Conservation (phyloP, 345 rosid genomes). For the Lepidium didymum region DNA sequence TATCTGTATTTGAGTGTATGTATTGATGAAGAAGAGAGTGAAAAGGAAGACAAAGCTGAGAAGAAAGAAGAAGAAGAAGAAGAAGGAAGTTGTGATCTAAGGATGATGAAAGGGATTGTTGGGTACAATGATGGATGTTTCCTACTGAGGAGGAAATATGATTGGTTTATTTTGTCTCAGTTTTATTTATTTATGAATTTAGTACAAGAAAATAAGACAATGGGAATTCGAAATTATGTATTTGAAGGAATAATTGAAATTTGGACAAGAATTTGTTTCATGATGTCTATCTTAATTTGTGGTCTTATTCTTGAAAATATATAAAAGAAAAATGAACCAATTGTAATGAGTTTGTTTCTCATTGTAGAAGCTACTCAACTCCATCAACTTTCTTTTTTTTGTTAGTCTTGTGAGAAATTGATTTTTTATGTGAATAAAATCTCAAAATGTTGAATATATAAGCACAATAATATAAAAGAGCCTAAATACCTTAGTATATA, state of each 20-base stretch:
- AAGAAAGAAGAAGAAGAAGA: constrained; percentile 38
- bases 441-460: neutral
- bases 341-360: neutral
- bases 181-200: neutral
- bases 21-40: no score
- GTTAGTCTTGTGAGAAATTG: neutral
- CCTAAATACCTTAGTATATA: neutral
- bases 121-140: constrained; percentile 97
- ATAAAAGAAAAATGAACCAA: neutral
- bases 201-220: neutral
- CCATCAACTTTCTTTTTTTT: neutral
- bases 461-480: neutral
- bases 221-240: neutral
- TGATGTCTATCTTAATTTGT: neutral
- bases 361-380: constrained; percentile 14
- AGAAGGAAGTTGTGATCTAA: constrained; percentile 6
- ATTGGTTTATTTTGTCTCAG: constrained; percentile 49
- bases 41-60: no score
- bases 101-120: constrained; percentile 62
- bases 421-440: neutral
- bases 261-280: constrained; percentile 11
- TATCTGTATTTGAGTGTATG: neutral
- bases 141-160: constrained; percentile 87
- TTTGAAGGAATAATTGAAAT: neutral
- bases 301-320: neutral